phyloP scores from a whole-genome alignment of 306 rosid genomes.

The Cyamopsis tetragonoloba region DNA sequence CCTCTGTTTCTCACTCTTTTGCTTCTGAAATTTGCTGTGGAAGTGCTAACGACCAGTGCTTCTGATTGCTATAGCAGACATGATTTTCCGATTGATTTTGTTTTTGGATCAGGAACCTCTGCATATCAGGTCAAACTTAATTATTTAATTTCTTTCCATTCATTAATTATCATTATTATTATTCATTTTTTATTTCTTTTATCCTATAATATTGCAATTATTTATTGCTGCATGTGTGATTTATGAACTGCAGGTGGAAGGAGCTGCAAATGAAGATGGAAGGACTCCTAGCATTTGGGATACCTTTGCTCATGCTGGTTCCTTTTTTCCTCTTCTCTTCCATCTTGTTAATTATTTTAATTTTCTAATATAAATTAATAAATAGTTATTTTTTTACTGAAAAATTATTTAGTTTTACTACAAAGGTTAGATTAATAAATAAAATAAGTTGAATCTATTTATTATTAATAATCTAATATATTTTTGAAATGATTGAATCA shows the following conservation, averaged over 20 bases:
- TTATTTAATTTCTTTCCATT: too few species aligned
- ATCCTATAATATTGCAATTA: too few species aligned
- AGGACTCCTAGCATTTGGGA: conserved; percentile 78
- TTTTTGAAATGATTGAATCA: too few species aligned
- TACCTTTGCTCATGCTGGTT: conserved; percentile 52
- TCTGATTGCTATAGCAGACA: conserved; percentile 32
- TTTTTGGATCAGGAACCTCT: conserved; percentile 65
- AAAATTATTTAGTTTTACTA: too few species aligned
- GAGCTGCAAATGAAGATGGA: conserved; percentile 70
- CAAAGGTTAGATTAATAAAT: too few species aligned
- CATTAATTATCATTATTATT: too few species aligned
- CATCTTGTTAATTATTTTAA: neutral
- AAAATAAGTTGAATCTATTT: too few species aligned
- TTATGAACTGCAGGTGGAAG: conserved; percentile 57
- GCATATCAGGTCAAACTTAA: conserved; percentile 64
- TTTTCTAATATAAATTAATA: too few species aligned
- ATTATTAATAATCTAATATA: too few species aligned
- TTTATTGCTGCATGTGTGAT: neutral
- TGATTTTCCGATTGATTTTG: conserved; percentile 56
- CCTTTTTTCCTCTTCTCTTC: neutral
- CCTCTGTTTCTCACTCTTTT: neutral
- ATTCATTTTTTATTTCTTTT: too few species aligned
- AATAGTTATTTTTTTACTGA: too few species aligned
- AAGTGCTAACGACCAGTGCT: neutral
- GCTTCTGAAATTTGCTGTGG: neutral